Evolutionary conservation across 2,329 filamentous ascomycete genomes (phyloP).

Genomic region (Paraphoma sp.): DNA sequence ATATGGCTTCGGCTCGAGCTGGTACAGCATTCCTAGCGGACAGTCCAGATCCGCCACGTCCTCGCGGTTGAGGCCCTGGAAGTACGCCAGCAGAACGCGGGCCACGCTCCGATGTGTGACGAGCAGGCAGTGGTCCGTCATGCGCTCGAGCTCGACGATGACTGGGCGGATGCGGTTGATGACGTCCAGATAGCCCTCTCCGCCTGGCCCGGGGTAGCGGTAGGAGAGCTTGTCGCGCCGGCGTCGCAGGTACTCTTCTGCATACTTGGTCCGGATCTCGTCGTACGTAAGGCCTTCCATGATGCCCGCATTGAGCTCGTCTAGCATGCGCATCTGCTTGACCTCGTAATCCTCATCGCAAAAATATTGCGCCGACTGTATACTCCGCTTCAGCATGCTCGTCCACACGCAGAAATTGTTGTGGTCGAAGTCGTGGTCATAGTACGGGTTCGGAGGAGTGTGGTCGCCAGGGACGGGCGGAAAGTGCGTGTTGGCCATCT

Average conservation of each 20-base stretch:
- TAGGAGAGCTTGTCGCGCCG: constrained; percentile 90
- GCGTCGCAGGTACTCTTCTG: constrained; percentile 81
- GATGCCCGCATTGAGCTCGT: constrained; percentile 89
- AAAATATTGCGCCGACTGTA: constrained; percentile 88
- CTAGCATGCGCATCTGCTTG: constrained; percentile 97
- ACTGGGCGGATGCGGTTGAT: constrained; percentile 95
- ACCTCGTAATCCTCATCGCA: constrained; percentile 93
- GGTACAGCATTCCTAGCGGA: constrained; percentile 90
- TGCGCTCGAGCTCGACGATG: constrained; percentile 95
- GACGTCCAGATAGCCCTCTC: constrained; percentile 95
- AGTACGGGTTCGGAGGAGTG: constrained; percentile 93
- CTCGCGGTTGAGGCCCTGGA: constrained; percentile 87
- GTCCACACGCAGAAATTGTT: constrained; percentile 99
- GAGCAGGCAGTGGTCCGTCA: constrained; percentile 92
- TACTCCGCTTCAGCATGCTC: constrained; percentile 90
- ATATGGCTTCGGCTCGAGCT: constrained; percentile 96
- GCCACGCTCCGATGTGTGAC: constrained; percentile 93
- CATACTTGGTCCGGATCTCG: constrained; percentile 80
- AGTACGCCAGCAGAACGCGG: constrained; percentile 92
- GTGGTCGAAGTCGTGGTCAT: constrained; percentile 58
- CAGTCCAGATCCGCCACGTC: constrained; percentile 95
- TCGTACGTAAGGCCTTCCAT: constrained; percentile 97
- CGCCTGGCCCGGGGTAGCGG: constrained; percentile 93
- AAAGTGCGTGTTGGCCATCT: constrained; percentile 77
- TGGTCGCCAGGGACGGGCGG: constrained; percentile 91